Conservation (phyloP, 495 filamentous ascomycete species). For the Daldinia decipiens region DNA sequence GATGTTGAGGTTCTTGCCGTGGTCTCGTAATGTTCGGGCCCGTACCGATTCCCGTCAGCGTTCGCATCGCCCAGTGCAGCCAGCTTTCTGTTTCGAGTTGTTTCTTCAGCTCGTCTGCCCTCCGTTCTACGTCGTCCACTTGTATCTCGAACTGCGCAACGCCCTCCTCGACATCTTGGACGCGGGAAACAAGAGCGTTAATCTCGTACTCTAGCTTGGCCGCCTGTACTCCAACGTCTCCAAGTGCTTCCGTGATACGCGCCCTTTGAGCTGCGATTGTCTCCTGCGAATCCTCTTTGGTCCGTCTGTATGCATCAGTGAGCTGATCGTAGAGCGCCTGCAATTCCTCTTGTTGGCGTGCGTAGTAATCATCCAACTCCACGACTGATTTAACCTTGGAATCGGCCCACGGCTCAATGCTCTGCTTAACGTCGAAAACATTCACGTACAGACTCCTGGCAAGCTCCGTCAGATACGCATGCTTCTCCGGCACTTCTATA, state of each 20-base stretch:
- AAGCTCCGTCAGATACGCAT: conserved; percentile 61
- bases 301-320: conserved; percentile 68
- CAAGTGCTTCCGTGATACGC: conserved; percentile 75
- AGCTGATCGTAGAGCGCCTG: conserved; percentile 74
- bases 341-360: conserved; percentile 71
- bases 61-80: conserved; percentile 67
- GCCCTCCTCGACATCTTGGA: conserved; percentile 88
- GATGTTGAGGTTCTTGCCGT: conserved; percentile 9
- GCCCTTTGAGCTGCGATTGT: conserved; percentile 72
- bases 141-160: conserved; percentile 82
- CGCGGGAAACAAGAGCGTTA: conserved; percentile 77
- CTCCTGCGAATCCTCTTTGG: conserved; percentile 73
- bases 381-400: conserved; percentile 70
- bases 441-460: conserved; percentile 66
- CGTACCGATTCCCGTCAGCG: conserved; percentile 68
- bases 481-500: conserved; percentile 49
- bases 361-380: conserved; percentile 67
- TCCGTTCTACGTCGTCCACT: conserved; percentile 79
- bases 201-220: conserved; percentile 97
- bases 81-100: conserved; percentile 72
- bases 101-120: conserved; percentile 74
- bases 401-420: conserved; percentile 73
- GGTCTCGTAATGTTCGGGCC: conserved; percentile 62
- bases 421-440: conserved; percentile 59
- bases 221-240: conserved; percentile 82